Evolutionary conservation across 2,329 filamentous ascomycete genomes (phyloP), one percentile per base, ranked within the genome.

Genomic region (Exophiala calicioides): DNA sequence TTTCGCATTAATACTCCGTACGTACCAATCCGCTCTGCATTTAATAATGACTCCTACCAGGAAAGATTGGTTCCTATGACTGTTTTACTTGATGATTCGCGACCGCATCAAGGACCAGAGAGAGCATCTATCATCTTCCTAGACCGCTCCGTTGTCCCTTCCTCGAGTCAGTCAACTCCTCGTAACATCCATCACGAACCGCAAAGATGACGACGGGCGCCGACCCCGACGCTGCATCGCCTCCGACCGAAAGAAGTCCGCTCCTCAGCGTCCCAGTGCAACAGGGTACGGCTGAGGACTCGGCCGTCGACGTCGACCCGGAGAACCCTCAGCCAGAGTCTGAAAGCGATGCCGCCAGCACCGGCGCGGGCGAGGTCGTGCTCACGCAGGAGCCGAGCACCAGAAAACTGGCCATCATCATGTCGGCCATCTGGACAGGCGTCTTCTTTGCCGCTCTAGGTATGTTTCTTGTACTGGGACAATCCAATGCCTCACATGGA

Each of bases 391-490:
- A 78, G 57, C 70, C 68, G 16, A 72, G 61, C 20, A 74, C 70
- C 2, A 65, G 59, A 35, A 71, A 73, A 53, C 59, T 80, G 47
- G 53, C 79, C 7, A 31, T 73, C 3, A 75, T 77, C 9, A 66
- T 80, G 62, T 61, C 66, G 1, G 72, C 70, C 41, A 66, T 77
- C 10, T 80, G 76, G 75, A 52, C 78, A 2, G 73, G 75, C 4
- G 74, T 76, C 1, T 80, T 81, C 54, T 70, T 80, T 29, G 77
- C 77, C 36, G 78, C 78, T 3, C 60, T 80, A n/a, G 76, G 73
- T 76, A 56, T 23, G 55, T 34, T n/a, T n/a, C n/a, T n/a, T n/a
- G n/a, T n/a, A n/a, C n/a, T n/a, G n/a, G n/a, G n/a, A n/a, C n/a
- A n/a, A n/a, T n/a, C n/a, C n/a, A n/a, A n/a, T n/a, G n/a, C n/a